Conservation (phyloP, 345 rosid genomes). For the Euphorbia pulcherrima region DNA sequence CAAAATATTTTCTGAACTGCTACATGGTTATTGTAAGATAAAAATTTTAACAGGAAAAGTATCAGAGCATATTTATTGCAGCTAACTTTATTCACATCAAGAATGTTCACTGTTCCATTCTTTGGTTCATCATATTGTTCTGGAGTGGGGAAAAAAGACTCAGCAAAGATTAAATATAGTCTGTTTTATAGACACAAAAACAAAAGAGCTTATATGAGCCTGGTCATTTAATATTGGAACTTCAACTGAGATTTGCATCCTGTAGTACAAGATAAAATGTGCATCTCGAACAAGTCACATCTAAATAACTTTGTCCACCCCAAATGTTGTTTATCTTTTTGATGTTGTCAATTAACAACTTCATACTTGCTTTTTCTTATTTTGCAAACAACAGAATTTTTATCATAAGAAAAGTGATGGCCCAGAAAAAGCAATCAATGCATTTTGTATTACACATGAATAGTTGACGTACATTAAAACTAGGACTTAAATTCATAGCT, state of each 20-base stretch:
- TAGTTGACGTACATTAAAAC: neutral
- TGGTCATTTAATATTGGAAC: neutral
- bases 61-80: neutral
- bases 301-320: neutral
- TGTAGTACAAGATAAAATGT: neutral
- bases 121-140: slow-evolving; percentile 5
- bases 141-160: neutral
- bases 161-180: neutral
- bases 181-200: neutral
- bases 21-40: neutral
- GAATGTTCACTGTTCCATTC: neutral
- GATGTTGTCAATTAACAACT: slow-evolving; percentile 1
- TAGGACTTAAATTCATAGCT: neutral
- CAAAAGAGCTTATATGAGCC: neutral
- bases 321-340: neutral
- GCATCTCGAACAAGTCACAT: neutral
- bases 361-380: neutral
- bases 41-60: neutral
- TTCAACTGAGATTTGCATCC: neutral
- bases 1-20: neutral
- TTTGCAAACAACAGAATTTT: neutral
- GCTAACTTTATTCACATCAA: slow-evolving; percentile 2
- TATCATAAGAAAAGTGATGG: neutral
- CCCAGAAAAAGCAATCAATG: neutral
- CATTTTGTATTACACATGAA: neutral